Base-by-base conservation (phyloP, 192 early-diverging fungal genomes). In the Helicostylum pulchrum region DNA sequence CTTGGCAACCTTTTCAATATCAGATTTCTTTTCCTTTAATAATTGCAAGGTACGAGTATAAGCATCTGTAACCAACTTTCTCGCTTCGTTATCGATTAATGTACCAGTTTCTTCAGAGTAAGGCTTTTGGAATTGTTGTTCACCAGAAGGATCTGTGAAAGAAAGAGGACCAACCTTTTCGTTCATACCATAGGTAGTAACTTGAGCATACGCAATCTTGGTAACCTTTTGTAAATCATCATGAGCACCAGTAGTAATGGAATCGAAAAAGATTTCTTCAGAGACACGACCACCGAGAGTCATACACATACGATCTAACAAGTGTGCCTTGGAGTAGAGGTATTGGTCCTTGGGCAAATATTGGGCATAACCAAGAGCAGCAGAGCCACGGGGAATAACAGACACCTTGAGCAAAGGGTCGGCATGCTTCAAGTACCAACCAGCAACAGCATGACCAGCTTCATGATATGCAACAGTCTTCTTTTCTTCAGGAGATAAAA, bases 391-490 rank as follows among this genome's bases (percentile, higher is more conserved):
- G 36, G 97, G 97, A 71, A 99, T 99, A 69, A 99, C 98, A 53
- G 94, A 95, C 6, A 99, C 97, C 81, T 97, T 97, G 49, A 99
- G 80, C 51, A 99, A 77, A 17, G 97, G 97, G 78, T 96, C 92
- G 0, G 97, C 95, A 65, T 95, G 88, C 64, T 95, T 84, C 60
- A 99, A 80, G 71, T 92, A 99, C 97, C 97, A 99, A 32, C 97
- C 97, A 12, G 90, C 92, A 59, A 99, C 94, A 31, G 97, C 97
- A 72, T 99, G 97, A 0, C 97, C 97, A 15, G 97, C 97, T 82
- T 99, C 97, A 77, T 99, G 97, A 76, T 99, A 96, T 8, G 97
- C 97, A 42, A 99, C 95, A 21, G 93, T 96, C 85, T 91, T 96
- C 86, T 99, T 99, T 80, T 99, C 97, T 58, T 94, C 91, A 2